phyloP scores from a whole-genome alignment of 352 stramenopile species.

The Thalassiosira allenii region DNA sequence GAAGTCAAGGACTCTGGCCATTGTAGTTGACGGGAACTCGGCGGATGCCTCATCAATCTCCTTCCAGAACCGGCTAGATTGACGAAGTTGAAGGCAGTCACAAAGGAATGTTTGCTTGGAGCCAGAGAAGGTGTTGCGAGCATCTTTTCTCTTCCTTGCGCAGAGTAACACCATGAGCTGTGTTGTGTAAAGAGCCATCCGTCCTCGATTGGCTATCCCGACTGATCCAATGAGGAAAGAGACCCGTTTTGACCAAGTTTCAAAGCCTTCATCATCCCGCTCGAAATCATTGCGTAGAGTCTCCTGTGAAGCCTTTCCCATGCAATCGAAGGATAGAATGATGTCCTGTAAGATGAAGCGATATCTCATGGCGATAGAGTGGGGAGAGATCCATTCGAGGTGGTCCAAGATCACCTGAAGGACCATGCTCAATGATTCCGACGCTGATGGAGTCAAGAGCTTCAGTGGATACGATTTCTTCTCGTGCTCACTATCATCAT shows the following conservation, averaged over 20 bases:
- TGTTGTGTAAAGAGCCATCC: constrained; percentile 45
- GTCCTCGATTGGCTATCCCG: constrained; percentile 24
- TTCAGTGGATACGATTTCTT: constrained; percentile 36
- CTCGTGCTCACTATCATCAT: constrained; percentile 43
- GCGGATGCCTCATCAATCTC: constrained; percentile 34
- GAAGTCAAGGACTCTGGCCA: constrained; percentile 44
- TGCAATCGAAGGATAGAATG: too few relatives aligned
- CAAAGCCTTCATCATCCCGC: background rate
- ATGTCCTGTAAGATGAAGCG: constrained; percentile 40
- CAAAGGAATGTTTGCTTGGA: constrained; percentile 40
- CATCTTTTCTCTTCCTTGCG: constrained; percentile 17
- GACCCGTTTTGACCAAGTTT: constrained; percentile 34
- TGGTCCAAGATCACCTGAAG: constrained; percentile 46
- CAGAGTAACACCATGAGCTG: constrained; percentile 53
- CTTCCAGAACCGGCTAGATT: constrained; percentile 52
- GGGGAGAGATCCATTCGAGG: constrained; percentile 50
- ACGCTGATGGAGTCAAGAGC: constrained; percentile 42
- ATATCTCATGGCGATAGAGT: constrained; percentile 39
- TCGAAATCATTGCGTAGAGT: background rate
- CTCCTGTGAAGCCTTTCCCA: background rate
- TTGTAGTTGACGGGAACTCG: constrained; percentile 23
- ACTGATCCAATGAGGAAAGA: constrained; percentile 34
- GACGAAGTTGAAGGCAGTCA: constrained; percentile 34
- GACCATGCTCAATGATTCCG: constrained; percentile 50
- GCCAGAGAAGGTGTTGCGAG: background rate